Evolutionary conservation across 345 rosid species (phyloP).

Genomic region (Pistacia integerrima): DNA sequence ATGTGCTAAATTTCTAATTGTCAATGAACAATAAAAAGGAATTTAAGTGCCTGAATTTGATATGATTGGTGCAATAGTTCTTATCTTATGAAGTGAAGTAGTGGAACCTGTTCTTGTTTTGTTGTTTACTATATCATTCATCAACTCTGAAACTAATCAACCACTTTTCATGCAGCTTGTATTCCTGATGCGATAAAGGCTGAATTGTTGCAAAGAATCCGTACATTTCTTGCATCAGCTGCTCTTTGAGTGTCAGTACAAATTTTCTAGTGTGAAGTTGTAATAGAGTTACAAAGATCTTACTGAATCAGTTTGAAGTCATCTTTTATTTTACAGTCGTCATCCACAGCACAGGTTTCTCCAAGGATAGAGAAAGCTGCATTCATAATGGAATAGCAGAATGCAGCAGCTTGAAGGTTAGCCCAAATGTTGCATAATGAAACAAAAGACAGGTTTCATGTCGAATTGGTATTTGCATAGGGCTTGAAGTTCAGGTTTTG

Average conservation of each 20-base stretch:
- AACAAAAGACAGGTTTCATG: not conserved
- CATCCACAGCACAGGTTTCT: not conserved
- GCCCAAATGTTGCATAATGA: not conserved
- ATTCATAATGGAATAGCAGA: not conserved
- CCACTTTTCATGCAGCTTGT: constrained; percentile 42
- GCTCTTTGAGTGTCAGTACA: constrained; percentile 33
- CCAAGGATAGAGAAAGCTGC: not conserved
- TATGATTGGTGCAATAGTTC: not conserved
- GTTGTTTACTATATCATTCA: not conserved
- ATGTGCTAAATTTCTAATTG: not conserved
- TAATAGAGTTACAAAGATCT: not conserved
- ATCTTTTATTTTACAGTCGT: not conserved
- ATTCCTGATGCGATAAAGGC: constrained; percentile 57
- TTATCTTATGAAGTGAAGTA: not conserved
- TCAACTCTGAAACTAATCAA: constrained; percentile 1
- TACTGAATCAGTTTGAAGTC: not conserved
- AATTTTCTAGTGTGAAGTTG: not conserved
- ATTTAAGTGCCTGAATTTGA: not conserved
- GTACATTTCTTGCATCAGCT: constrained; percentile 40
- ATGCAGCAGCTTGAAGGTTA: not conserved
- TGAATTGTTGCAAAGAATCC: constrained; percentile 58
- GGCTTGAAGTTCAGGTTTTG: not conserved
- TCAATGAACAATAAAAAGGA: not conserved
- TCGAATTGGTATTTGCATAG: not conserved
- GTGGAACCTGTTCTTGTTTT: not conserved